These are phyloP conservation scores for Cryptococcus maquisensis DNA, from an alignment of 1,284 basidiomycete species.

Conservation along the genomic window DNA sequence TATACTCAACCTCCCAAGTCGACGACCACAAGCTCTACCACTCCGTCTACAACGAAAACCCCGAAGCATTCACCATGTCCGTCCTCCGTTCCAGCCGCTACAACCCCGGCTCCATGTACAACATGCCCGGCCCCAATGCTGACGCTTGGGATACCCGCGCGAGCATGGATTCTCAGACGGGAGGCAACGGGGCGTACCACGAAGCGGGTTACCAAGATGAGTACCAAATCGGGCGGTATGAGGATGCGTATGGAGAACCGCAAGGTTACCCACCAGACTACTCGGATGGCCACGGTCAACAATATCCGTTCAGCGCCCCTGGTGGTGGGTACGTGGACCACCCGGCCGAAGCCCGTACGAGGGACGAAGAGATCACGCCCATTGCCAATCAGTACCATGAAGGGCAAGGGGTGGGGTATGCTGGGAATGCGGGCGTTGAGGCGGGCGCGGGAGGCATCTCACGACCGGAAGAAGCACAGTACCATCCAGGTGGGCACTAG, in stretches of 20 bases:
- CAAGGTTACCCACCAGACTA: constrained; percentile 10
- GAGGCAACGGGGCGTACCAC: constrained; percentile 13
- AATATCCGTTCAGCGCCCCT: constrained; percentile 17
- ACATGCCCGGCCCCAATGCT: constrained; percentile 34
- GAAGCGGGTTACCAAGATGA: constrained; percentile 3
- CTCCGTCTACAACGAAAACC: constrained; percentile 57
- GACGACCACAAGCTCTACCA: constrained; percentile 76
- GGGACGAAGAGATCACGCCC: constrained; percentile 25
- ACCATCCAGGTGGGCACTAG: constrained; percentile 29
- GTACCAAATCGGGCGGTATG: constrained; percentile 8
- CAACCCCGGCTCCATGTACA: constrained; percentile 54
- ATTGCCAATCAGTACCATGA: constrained; percentile 18
- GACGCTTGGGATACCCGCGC: constrained; percentile 70
- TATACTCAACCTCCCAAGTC: constrained; percentile 69
- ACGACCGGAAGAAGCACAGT: constrained; percentile 26
- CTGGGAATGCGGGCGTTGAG: neutral
- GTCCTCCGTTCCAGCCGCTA: constrained; percentile 58
- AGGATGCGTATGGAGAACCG: constrained; percentile 25
- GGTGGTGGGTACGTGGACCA: constrained; percentile 22
- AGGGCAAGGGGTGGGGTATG: constrained; percentile 16
- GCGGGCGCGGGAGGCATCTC: constrained; percentile 13
- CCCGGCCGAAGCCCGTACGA: constrained; percentile 18
- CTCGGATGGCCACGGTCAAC: neutral
- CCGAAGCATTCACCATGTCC: constrained; percentile 58
- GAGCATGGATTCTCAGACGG: constrained; percentile 52